Conservation (phyloP, 2,329 filamentous ascomycete genomes). For the Aspergillus novoparasiticus region DNA sequence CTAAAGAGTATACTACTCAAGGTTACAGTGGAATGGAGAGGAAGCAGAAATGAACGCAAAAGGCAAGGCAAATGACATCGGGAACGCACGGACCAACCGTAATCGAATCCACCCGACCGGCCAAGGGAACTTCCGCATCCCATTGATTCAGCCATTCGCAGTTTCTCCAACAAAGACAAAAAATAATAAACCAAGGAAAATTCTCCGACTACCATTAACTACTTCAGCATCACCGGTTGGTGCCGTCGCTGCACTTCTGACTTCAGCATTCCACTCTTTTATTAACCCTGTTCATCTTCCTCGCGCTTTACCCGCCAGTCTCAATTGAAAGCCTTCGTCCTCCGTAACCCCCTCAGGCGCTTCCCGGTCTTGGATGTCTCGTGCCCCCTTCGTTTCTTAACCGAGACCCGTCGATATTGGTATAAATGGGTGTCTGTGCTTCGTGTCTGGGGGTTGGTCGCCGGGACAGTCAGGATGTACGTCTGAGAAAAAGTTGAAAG, state of each 20-base stretch:
- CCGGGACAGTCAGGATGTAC: constrained; percentile 42
- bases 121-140: background rate
- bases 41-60: background rate
- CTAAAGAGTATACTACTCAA: background rate
- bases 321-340: background rate
- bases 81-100: constrained; percentile 15
- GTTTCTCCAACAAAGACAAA: background rate
- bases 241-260: constrained; percentile 4
- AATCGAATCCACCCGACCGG: background rate
- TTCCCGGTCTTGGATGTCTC: constrained; percentile 15
- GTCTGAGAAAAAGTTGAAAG: constrained; percentile 13
- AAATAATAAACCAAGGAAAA: background rate
- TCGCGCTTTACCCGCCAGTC: background rate
- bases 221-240: constrained; percentile 17
- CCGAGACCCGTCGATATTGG: constrained; percentile 6
- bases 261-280: constrained; percentile 8
- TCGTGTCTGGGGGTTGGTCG: constrained; percentile 46
- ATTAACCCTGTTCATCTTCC: constrained; percentile 1
- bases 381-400: constrained; percentile 10
- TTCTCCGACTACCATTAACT: background rate
- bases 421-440: constrained; percentile 48
- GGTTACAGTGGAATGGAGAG: background rate
- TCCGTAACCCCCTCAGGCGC: background rate
- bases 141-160: background rate
- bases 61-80: constrained; percentile 6